Percentiles rank a stretch among this genome's conserved stretches.
Evolutionary conservation across 1,139 yeast species (phyloP).

Genomic region (Petasospora rhodanensis): DNA sequence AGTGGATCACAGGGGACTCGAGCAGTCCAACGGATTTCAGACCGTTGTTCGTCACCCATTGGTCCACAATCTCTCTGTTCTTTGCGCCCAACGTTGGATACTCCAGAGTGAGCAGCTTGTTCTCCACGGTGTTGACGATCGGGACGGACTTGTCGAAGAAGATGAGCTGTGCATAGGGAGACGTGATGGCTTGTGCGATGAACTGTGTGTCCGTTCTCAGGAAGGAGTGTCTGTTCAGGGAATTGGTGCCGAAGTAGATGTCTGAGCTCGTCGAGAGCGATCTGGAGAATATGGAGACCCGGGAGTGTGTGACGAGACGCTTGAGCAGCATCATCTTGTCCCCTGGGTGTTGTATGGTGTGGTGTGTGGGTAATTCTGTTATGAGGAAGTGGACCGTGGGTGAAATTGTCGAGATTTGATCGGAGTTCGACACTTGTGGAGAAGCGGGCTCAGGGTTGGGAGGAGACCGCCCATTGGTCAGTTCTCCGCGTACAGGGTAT

Average conservation of each 20-base stretch:
- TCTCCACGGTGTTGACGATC: conserved; percentile 19
- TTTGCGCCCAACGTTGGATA: conserved; percentile 15
- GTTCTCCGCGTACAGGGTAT: too few relatives aligned
- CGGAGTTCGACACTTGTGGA: too few relatives aligned
- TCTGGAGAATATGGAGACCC: too few relatives aligned
- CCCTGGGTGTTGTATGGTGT: too few relatives aligned
- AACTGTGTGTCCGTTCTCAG: conserved; percentile 64
- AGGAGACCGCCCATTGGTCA: too few relatives aligned
- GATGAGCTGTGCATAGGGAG: conserved; percentile 43
- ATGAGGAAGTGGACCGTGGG: too few relatives aligned
- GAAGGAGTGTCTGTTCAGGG: conserved; percentile 75
- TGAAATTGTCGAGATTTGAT: too few relatives aligned
- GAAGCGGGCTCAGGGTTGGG: too few relatives aligned
- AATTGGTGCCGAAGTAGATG: conserved; percentile 46
- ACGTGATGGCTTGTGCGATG: conserved; percentile 50
- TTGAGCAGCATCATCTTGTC: too few relatives aligned
- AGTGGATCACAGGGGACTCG: conserved; percentile 28
- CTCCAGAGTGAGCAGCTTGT: conserved; percentile 16
- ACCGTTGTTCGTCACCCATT: conserved; percentile 16
- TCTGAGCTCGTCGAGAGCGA: conserved; percentile 10
- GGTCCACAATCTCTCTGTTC: conserved; percentile 16
- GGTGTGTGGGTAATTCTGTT: too few relatives aligned
- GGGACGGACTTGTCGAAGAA: conserved; percentile 38
- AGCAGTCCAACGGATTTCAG: conserved; percentile 30
- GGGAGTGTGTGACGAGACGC: too few relatives aligned